Evolutionary conservation across 768 basidiomycete species (phyloP), one percentile per base, ranked within the genome.

Genomic region (Crepidotus variabilis): DNA sequence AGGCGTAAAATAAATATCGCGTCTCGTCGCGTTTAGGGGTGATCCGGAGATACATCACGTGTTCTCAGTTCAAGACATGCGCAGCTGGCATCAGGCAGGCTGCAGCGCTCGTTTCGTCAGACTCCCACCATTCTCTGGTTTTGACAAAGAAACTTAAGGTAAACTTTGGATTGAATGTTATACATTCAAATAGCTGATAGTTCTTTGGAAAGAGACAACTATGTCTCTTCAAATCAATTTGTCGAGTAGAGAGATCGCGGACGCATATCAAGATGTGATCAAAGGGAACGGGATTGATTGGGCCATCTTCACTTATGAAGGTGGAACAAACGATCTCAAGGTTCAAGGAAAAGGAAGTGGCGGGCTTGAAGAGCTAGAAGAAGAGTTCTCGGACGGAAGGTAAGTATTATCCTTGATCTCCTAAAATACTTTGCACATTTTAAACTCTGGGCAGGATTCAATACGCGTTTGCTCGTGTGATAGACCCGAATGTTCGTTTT

Each of bases 301-400:
- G 90, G 83, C 78, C 2, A 76, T 92, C 32, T 85, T 88, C 63
- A 90, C 92, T 0, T 92, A 92, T 63, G 88, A 90, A 64, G 86
- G 82, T 60, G 87, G 86, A 8, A 81, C 86, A 0, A 94, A 92
- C 64, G 92, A 94, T 70, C 78, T 96, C 54, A 93, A 92, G 64
- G 87, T 95, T 2, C 93, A 95, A 66, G 78, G 81, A 2, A 88
- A 86, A 1, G 94, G 94, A n/a, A 78, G 76, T 54, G 90, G 88
- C n/a, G 92, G 93, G 1, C 78, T 98, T 10, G 90, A 95, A 61
- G 93, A 94, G 63, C 75, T 98, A 2, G 84, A 91, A 66, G 95
- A 98, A 63, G 94, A 96, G 73, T 98, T 98, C 72, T 91, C 87
- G 43, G 94, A 98, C 69, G 95, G 94, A 57, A 80, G 90, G 92